These are phyloP conservation scores for Pyricularia pennisetigena DNA, from an alignment of 2,329 filamentous ascomycete genomes.

Conservation along the genomic window DNA sequence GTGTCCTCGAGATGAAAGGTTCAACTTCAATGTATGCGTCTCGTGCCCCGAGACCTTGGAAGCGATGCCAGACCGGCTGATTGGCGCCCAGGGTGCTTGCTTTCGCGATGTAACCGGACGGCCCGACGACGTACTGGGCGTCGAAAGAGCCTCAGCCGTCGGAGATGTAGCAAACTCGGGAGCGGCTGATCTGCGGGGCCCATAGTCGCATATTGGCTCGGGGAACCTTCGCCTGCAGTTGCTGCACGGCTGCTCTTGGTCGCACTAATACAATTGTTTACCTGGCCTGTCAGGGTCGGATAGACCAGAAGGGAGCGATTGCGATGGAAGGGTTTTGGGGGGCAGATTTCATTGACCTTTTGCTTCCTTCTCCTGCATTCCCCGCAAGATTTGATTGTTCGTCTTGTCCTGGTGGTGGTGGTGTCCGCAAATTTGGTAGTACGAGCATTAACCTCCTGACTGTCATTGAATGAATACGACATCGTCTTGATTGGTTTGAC, in stretches of 20 bases:
- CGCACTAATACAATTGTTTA: conserved; percentile 22
- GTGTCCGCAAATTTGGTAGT: not conserved
- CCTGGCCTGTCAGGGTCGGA: not conserved
- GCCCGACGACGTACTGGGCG: not conserved
- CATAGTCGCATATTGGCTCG: conserved; percentile 33
- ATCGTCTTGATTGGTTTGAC: not conserved
- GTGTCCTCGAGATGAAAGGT: not conserved
- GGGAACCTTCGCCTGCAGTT: conserved; percentile 39
- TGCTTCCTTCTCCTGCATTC: conserved; percentile 39
- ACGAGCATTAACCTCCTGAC: not conserved
- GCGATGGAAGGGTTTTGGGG: not conserved
- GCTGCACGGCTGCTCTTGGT: conserved; percentile 35
- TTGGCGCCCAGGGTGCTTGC: not conserved
- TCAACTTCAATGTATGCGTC: not conserved
- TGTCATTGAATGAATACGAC: not conserved
- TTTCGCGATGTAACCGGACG: not conserved
- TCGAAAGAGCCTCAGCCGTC: not conserved
- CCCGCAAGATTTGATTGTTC: conserved; percentile 29
- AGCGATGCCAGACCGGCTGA: not conserved
- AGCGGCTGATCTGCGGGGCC: conserved; percentile 6
- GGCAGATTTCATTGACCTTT: conserved; percentile 22
- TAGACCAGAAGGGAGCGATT: conserved; percentile 12
- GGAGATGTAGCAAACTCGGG: conserved; percentile 4
- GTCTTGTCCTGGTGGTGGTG: not conserved
- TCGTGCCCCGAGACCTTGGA: not conserved